phyloP scores from a whole-genome alignment of 305 asterid species.

The Fraxinus latifolia region DNA sequence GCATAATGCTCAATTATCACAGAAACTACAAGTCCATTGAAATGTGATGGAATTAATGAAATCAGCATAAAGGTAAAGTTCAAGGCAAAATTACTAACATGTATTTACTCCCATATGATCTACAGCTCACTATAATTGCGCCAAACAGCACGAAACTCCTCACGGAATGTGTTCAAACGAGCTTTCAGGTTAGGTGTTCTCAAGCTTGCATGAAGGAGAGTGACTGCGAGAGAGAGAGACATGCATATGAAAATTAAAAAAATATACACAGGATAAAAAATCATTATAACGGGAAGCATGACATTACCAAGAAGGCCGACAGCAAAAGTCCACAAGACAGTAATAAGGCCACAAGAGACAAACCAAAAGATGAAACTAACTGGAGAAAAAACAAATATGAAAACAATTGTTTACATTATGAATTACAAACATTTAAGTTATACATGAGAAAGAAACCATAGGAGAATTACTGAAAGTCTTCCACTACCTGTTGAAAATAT shows the following conservation, averaged over 20 bases:
- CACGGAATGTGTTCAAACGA: constrained; percentile 92
- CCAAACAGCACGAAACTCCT: constrained; percentile 97
- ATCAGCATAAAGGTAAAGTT: constrained; percentile 16
- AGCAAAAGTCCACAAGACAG: constrained; percentile 57
- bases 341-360: constrained; percentile 68
- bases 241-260: neutral
- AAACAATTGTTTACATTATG: constrained; percentile 15
- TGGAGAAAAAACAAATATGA: constrained; percentile 28
- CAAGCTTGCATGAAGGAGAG: constrained; percentile 74
- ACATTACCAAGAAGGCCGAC: constrained; percentile 77
- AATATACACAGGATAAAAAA: constrained; percentile 11
- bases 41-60: neutral
- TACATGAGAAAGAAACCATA: neutral
- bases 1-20: neutral
- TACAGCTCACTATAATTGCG: constrained; percentile 92
- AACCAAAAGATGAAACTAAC: constrained; percentile 79
- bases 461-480: constrained; percentile 11
- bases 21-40: neutral
- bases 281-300: neutral
- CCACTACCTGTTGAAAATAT: constrained; percentile 55
- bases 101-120: constrained; percentile 29
- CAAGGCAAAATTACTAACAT: constrained; percentile 34
- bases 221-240: constrained; percentile 47
- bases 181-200: constrained; percentile 89
- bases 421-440: constrained; percentile 13